Evolutionary conservation across 2,329 filamentous ascomycete species (phyloP).

Genomic region (Juglanconis juglandina): DNA sequence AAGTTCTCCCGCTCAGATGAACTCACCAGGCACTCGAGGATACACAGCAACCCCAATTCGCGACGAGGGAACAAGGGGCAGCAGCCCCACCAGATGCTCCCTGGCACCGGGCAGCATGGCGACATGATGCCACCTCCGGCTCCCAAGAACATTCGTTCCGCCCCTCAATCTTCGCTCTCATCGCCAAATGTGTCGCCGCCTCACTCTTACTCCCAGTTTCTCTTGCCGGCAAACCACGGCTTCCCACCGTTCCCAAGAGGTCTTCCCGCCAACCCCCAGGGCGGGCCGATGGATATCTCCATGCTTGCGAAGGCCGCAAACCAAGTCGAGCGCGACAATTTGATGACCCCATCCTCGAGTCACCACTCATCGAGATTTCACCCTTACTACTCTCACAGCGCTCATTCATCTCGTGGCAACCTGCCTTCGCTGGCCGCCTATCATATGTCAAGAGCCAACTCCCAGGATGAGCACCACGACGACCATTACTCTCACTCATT

Average conservation of each 20-base stretch:
- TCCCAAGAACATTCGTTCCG: conserved; percentile 80
- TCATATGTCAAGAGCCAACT: conserved; percentile 88
- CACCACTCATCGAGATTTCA: conserved; percentile 48
- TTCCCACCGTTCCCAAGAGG: conserved; percentile 49
- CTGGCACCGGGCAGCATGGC: conserved; percentile 46
- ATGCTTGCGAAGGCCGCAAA: conserved; percentile 59
- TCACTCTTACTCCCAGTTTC: conserved; percentile 78
- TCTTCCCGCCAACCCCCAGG: conserved; percentile 32
- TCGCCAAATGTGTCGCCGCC: conserved; percentile 97
- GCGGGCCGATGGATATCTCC: conserved; percentile 49
- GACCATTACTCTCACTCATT: conserved; percentile 69
- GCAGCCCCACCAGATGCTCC: conserved; percentile 42
- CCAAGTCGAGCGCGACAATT: conserved; percentile 59
- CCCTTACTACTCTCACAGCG: conserved; percentile 49
- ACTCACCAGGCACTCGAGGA: conserved; percentile 91
- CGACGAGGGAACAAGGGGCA: conserved; percentile 81
- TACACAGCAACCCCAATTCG: conserved; percentile 99
- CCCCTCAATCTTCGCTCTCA: conserved; percentile 77
- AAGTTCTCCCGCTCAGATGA: conserved; percentile 96
- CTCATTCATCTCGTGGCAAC: conserved; percentile 54
- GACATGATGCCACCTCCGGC: conserved; percentile 76
- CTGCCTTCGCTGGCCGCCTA: conserved; percentile 80
- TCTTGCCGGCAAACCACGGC: conserved; percentile 39
- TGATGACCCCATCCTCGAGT: conserved; percentile 38
- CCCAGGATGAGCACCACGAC: conserved; percentile 72